Evolutionary conservation across 2,329 filamentous ascomycete genomes (phyloP), one percentile per base, ranked within the genome.

Genomic region (Eutypella sp.): DNA sequence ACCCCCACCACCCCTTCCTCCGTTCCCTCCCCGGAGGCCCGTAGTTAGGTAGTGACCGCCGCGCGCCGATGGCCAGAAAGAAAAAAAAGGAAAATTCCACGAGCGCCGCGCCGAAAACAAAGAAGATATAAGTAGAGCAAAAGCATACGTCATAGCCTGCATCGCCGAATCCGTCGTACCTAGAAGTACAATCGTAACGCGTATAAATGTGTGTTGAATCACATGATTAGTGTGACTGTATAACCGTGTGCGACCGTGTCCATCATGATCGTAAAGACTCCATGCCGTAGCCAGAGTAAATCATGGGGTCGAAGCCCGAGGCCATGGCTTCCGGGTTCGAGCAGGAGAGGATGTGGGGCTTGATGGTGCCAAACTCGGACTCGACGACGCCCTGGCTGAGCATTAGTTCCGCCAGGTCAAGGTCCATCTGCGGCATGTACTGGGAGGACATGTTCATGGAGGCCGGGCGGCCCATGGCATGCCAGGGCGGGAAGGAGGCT

Each of bases 291-390:
- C 74, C 73, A 3, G 71, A 67, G 54, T 74, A 81, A 46, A 81
- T 79, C 76, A 80, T 80, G 1, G 78, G 76, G 49, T 81, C 78
- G 16, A 39, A 39, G 2, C 36, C 70, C 72, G 57, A 78, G 71
- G 16, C 76, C 74, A 81, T 81, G 7, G 75, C 73, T 38, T 78
- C 75, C 1, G 74, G 68, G 43, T 77, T 75, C 36, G 71, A 64
- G 53, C 73, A 74, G 31, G 72, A 72, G 37, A 80, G 64, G 38
- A 76, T 69, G 46, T 79, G 74, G 11, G 76, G 76, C 65, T 80
- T 79, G 53, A 80, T 74, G 22, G 70, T 74, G 31, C 73, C 72
- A 41, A 78, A 78, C 34, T 75, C 73, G 3, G 70, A 70, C 50
- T 78, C 76, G 23, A 78, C 60, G 3, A 79, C 59, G 3, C 72